A percentile compares a stretch with the other conserved stretches of the same genome.
phyloP scores from a whole-genome alignment of 2,329 filamentous ascomycete genomes.

The Didymosphaeria variabile region DNA sequence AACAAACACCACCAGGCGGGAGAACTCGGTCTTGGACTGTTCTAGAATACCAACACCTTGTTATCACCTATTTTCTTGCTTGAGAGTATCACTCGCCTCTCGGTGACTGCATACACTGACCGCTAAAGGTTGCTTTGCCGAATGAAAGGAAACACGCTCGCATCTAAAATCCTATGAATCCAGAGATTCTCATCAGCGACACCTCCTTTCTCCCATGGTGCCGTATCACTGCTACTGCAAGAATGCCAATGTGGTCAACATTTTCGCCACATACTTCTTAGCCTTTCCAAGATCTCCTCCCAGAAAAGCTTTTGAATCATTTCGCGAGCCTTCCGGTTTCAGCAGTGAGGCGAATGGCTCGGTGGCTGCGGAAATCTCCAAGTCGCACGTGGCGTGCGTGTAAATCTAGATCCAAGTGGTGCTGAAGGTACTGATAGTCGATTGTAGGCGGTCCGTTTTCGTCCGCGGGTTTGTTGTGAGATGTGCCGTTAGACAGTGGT shows the following conservation, averaged over 20 bases:
- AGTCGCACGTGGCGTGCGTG: not conserved
- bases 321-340: not conserved
- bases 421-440: not conserved
- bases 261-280: conserved; percentile 20
- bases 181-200: conserved; percentile 26
- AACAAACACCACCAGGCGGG: not conserved
- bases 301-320: not conserved
- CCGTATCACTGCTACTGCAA: conserved; percentile 32
- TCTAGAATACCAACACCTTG: not conserved
- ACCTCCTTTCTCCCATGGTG: conserved; percentile 26
- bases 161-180: conserved; percentile 30
- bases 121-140: conserved; percentile 25
- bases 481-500: conserved; percentile 1
- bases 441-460: not conserved
- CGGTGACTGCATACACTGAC: conserved; percentile 30
- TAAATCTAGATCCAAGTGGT: not conserved
- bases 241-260: conserved; percentile 31
- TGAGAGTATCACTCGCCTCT: conserved; percentile 15
- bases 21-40: not conserved
- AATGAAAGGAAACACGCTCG: conserved; percentile 19
- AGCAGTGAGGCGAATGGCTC: conserved; percentile 1
- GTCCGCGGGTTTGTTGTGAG: not conserved
- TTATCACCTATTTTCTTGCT: no score
- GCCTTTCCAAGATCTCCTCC: conserved; percentile 23
- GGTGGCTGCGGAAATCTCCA: not conserved